Percentiles rank a stretch among this genome's conserved stretches.
phyloP scores from a whole-genome alignment of 441 rosid species.

The Gossypium gossypioides region DNA sequence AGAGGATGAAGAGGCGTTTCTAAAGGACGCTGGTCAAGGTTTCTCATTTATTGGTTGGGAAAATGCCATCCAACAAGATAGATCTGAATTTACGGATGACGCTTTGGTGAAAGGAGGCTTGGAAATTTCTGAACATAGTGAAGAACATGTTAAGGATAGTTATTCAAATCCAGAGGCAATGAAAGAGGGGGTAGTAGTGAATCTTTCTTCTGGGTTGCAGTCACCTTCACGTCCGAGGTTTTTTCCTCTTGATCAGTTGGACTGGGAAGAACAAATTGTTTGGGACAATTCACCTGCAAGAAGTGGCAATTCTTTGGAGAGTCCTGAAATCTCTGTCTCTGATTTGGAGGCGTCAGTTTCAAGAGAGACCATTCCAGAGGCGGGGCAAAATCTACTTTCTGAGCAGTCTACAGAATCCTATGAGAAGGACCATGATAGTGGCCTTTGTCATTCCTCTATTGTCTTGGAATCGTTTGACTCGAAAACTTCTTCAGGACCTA shows the following conservation, averaged over 20 bases:
- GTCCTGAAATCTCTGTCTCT: constrained; percentile 33
- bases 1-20: constrained; percentile 80
- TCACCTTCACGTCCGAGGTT: constrained; percentile 37
- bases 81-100: constrained; percentile 27
- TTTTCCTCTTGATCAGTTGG: constrained; percentile 77
- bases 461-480: constrained; percentile 49
- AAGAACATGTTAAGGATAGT: constrained; percentile 33
- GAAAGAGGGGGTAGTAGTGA: constrained; percentile 38
- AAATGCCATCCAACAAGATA: constrained; percentile 32
- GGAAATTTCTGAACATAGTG: constrained; percentile 26
- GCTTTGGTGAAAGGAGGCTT: constrained; percentile 24
- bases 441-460: constrained; percentile 32
- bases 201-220: constrained; percentile 41
- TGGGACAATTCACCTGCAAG: constrained; percentile 67
- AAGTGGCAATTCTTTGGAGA: constrained; percentile 36
- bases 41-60: constrained; percentile 27
- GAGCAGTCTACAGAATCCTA: constrained; percentile 23
- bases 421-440: constrained; percentile 29
- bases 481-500: constrained; percentile 23
- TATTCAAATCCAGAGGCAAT: constrained; percentile 58
- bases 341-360: constrained; percentile 28
- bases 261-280: constrained; percentile 80
- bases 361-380: constrained; percentile 29
- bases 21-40: constrained; percentile 46
- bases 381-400: constrained; percentile 24